phyloP scores from a whole-genome alignment of 2,329 filamentous ascomycete genomes.

The Aspergillus sp. region DNA sequence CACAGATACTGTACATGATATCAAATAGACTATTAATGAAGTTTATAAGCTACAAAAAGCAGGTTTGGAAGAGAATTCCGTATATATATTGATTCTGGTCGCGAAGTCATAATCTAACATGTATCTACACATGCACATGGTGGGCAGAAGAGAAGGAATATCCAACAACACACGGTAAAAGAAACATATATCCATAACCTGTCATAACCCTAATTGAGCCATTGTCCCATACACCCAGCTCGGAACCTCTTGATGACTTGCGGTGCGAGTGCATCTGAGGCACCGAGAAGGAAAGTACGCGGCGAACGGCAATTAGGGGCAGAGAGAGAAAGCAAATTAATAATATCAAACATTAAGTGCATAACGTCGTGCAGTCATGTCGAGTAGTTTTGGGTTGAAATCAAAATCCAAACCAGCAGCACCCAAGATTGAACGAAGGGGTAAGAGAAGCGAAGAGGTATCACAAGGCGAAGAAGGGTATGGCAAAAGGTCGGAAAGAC shows the following conservation, averaged over 20 bases:
- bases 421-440: conserved; percentile 3
- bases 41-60: neutral
- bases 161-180: conserved; percentile 5
- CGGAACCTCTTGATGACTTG: neutral
- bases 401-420: conserved; percentile 17
- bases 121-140: conserved; percentile 14
- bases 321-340: conserved; percentile 7
- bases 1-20: neutral
- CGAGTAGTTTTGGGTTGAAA: conserved; percentile 22
- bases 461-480: neutral
- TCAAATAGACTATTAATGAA: neutral
- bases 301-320: neutral
- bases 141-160: conserved; percentile 4
- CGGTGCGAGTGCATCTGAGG: neutral
- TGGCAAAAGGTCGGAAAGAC: neutral
- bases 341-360: conserved; percentile 25
- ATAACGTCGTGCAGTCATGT: conserved; percentile 32
- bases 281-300: neutral
- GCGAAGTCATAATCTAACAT: conserved; percentile 6
- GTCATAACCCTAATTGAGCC: conserved; percentile 14
- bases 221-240: conserved; percentile 8
- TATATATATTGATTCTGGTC: conserved; percentile 1
- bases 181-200: conserved; percentile 16
- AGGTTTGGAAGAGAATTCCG: no score
- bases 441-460: conserved; percentile 5